Evolutionary conservation across 2,329 filamentous ascomycete genomes (phyloP).

Genomic region (Colletotrichum horii): DNA sequence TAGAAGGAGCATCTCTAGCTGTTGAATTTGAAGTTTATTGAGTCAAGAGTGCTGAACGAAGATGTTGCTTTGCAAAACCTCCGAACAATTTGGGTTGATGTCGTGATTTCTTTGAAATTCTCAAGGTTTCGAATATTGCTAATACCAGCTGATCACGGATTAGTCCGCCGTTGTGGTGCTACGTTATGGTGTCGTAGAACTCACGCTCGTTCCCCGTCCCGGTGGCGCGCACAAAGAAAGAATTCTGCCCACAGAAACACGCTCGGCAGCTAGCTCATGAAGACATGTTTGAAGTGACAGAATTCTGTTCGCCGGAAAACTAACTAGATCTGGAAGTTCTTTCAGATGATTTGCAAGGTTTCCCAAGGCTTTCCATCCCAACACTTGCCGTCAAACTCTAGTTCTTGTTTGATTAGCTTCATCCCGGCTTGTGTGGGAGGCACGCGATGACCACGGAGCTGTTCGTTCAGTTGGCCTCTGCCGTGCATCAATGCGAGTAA

Average conservation of each 20-base stretch:
- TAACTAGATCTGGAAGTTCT: background rate
- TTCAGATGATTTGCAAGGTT: background rate
- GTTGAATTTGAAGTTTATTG: background rate
- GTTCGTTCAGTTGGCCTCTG: background rate
- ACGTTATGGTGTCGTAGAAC: background rate
- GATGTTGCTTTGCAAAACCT: background rate
- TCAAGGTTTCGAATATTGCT: background rate
- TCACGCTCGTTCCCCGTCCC: background rate
- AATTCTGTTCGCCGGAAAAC: background rate
- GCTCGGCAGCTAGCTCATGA: background rate
- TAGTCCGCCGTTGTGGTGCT: background rate
- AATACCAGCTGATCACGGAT: accelerated
- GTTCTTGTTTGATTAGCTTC: background rate
- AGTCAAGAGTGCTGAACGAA: background rate
- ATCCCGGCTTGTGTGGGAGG: background rate
- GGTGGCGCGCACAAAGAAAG: background rate
- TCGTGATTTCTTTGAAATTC: background rate
- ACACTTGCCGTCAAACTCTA: background rate
- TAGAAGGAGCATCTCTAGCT: background rate
- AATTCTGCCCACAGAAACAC: background rate
- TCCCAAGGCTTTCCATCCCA: background rate
- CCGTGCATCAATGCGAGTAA: background rate
- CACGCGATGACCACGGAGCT: background rate
- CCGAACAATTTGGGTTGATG: background rate
- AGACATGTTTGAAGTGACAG: background rate